These are phyloP conservation scores for Cordyceps sp. DNA, from an alignment of 2,329 filamentous ascomycete genomes.

Conservation along the genomic window DNA sequence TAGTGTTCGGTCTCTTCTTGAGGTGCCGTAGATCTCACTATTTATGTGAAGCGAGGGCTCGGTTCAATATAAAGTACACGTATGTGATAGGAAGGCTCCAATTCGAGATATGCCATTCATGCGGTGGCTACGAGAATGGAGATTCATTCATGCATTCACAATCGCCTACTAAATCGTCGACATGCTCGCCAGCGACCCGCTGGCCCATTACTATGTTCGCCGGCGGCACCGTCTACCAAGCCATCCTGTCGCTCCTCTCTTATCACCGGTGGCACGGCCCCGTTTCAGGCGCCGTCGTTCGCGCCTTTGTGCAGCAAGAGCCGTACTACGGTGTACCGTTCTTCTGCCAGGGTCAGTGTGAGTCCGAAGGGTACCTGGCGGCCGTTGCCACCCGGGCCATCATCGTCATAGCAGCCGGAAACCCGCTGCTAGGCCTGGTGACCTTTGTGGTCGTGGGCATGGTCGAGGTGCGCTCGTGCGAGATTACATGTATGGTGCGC, in stretches of 20 bases:
- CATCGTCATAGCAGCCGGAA: constrained; percentile 55
- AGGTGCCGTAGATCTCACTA: no score
- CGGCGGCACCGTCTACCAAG: constrained; percentile 53
- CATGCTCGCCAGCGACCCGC: constrained; percentile 41
- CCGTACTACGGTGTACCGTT: constrained; percentile 51
- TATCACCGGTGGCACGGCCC: constrained; percentile 62
- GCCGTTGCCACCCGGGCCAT: constrained; percentile 52
- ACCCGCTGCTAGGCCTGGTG: constrained; percentile 49
- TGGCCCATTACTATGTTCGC: constrained; percentile 38
- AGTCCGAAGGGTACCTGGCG: constrained; percentile 49
- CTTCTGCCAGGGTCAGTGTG: constrained; percentile 22
- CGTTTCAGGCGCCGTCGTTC: constrained; percentile 42
- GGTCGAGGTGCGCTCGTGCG: constrained; percentile 60
- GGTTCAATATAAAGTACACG: no score
- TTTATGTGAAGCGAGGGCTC: no score
- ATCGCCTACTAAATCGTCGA: constrained; percentile 49
- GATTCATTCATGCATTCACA: no score
- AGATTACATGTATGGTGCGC: constrained; percentile 49
- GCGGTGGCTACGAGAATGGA: no score
- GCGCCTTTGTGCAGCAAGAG: constrained; percentile 41
- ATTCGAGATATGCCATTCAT: no score
- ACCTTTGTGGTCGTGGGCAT: constrained; percentile 58
- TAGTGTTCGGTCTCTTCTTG: no score
- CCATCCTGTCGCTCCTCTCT: constrained; percentile 47
- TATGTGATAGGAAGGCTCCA: no score